phyloP scores from a whole-genome alignment of 2,329 filamentous ascomycete genomes.

The Geoglossum cookeanum region DNA sequence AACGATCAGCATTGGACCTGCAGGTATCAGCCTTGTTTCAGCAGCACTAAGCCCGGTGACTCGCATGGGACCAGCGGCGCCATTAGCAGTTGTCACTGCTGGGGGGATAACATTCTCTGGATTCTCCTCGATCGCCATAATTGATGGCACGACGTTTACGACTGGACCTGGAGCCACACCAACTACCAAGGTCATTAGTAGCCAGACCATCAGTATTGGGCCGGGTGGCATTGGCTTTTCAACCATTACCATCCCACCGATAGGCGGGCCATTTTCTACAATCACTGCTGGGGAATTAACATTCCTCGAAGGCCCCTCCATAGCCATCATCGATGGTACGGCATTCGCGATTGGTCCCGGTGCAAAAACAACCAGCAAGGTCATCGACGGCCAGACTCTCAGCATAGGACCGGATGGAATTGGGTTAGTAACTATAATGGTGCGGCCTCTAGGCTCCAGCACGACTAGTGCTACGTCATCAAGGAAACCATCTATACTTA shows the following conservation, averaged over 20 bases:
- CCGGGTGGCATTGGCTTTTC: slow-evolving; percentile 14
- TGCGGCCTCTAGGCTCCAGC: neutral
- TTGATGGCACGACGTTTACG: slow-evolving; percentile 10
- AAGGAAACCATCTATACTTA: too few species aligned
- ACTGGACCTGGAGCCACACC: slow-evolving; percentile 6
- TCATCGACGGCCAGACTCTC: neutral
- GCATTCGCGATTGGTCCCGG: neutral
- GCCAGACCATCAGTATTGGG: slow-evolving; percentile 11
- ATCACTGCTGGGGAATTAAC: neutral
- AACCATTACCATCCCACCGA: slow-evolving; percentile 12
- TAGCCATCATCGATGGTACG: neutral
- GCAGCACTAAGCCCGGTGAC: neutral
- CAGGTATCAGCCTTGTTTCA: neutral
- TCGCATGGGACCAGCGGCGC: neutral
- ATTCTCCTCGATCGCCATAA: slow-evolving; percentile 7
- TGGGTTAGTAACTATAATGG: neutral
- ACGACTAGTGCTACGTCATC: too few species aligned
- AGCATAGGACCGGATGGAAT: neutral
- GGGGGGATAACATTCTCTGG: slow-evolving; percentile 2
- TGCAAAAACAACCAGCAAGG: neutral
- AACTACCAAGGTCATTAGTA: neutral
- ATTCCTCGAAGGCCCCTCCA: neutral
- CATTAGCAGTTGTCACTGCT: neutral
- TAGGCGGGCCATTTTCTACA: neutral
- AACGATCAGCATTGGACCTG: neutral